Conservation (phyloP, 768 basidiomycete genomes). For the Russula emetica region DNA sequence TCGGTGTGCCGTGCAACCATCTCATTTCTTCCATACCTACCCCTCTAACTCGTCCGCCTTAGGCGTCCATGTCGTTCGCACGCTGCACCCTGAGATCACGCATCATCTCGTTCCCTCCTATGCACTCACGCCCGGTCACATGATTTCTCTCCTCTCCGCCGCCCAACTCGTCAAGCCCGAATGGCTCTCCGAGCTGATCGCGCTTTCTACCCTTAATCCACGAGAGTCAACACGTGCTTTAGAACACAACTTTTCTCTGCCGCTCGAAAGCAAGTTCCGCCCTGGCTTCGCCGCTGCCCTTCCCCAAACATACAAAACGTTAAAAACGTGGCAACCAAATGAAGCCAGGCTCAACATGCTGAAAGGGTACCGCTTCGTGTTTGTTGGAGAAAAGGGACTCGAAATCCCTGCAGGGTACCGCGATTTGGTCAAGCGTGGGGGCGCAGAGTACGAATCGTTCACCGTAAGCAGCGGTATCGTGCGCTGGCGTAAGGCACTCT, state of each 20-base stretch:
- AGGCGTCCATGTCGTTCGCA: slow-evolving; percentile 57
- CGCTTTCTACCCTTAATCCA: slow-evolving; percentile 42
- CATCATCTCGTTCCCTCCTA: slow-evolving; percentile 60
- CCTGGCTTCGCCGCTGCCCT: slow-evolving; percentile 55
- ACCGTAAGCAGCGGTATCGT: slow-evolving; percentile 46
- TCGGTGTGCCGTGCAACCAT: slow-evolving; percentile 43
- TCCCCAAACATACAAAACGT: slow-evolving; percentile 44
- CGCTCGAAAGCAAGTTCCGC: slow-evolving; percentile 50
- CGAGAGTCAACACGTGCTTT: slow-evolving; percentile 38
- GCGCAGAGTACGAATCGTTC: slow-evolving; percentile 60
- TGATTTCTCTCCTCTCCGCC: slow-evolving; percentile 55
- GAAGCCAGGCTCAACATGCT: slow-evolving; percentile 59
- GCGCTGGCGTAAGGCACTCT: slow-evolving; percentile 51
- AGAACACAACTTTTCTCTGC: slow-evolving; percentile 50
- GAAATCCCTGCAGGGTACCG: slow-evolving; percentile 46
- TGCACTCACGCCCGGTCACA: slow-evolving; percentile 46
- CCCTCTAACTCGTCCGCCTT: slow-evolving; percentile 7
- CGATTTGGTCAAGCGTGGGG: slow-evolving; percentile 53
- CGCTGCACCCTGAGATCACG: slow-evolving; percentile 46
- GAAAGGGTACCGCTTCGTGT: slow-evolving; percentile 51
- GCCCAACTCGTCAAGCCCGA: slow-evolving; percentile 59
- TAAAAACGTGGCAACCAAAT: slow-evolving; percentile 63
- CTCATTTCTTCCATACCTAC: neutral
- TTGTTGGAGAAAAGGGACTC: slow-evolving; percentile 53
- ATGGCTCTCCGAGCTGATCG: slow-evolving; percentile 62